Evolutionary conservation across 768 basidiomycete genomes (phyloP).

Genomic region (Leccinum barrowsii): DNA sequence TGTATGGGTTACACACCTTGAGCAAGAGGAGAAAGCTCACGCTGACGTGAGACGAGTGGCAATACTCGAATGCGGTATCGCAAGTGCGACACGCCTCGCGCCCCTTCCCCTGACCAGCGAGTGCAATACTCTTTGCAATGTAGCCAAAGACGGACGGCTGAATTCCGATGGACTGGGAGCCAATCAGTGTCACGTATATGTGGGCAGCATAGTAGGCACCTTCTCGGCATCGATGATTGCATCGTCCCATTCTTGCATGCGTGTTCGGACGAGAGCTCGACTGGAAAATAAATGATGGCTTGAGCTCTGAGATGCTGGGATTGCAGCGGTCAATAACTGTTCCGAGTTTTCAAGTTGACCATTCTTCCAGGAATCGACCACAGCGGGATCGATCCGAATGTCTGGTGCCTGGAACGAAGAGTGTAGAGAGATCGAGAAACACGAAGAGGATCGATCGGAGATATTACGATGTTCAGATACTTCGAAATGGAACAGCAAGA

Average conservation of each 20-base stretch:
- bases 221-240: background rate
- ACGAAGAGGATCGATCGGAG: background rate
- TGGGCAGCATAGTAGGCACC: background rate
- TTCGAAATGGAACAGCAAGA: background rate
- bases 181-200: background rate
- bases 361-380: background rate
- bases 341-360: background rate
- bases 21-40: background rate
- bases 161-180: background rate
- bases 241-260: background rate
- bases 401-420: background rate
- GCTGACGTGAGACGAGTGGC: background rate
- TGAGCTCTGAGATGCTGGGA: background rate
- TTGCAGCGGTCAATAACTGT: background rate
- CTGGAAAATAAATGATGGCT: background rate
- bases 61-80: background rate
- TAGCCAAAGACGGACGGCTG: background rate
- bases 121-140: background rate
- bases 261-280: background rate
- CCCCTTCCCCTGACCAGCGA: background rate
- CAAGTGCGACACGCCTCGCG: background rate
- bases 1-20: background rate
- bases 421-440: background rate
- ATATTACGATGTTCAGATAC: background rate
- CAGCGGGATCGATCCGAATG: background rate